These are phyloP conservation scores for Bacterosira constricta DNA, from an alignment of 108 stramenopile genomes.

Conservation along the genomic window DNA sequence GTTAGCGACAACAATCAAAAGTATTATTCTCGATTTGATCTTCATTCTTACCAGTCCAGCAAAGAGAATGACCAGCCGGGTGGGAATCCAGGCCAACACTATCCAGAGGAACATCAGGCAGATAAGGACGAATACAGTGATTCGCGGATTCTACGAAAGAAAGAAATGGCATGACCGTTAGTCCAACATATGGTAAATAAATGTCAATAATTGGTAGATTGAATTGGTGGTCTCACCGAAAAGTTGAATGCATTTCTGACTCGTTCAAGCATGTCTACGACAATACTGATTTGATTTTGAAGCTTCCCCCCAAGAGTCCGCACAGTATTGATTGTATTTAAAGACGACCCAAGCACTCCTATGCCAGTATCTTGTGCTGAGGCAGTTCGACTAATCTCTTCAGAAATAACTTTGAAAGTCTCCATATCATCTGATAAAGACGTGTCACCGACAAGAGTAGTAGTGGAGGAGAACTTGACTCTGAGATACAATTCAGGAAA, in stretches of 20 bases:
- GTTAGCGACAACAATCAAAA: neutral
- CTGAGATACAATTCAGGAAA: conserved; percentile 48
- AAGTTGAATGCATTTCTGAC: conserved; percentile 79
- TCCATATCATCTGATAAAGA: conserved; percentile 16
- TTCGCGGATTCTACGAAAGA: conserved; percentile 39
- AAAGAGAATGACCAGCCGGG: conserved; percentile 41
- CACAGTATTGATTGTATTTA: conserved; percentile 78
- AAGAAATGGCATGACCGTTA: neutral
- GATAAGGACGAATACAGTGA: conserved; percentile 41
- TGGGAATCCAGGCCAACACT: conserved; percentile 47
- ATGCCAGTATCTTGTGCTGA: conserved; percentile 50
- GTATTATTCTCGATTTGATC: no score
- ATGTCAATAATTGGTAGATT: neutral
- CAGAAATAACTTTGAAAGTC: conserved; percentile 48
- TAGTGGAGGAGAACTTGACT: conserved; percentile 34
- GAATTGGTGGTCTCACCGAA: conserved; percentile 51
- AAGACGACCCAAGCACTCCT: conserved; percentile 73
- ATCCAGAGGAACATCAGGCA: conserved; percentile 38
- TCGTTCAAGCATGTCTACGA: conserved; percentile 71
- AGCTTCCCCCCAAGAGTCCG: conserved; percentile 67
- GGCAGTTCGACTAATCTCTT: conserved; percentile 63
- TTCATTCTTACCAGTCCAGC: conserved; percentile 48
- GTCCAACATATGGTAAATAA: neutral
- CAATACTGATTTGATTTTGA: conserved; percentile 68
- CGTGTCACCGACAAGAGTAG: neutral